Evolutionary conservation across 768 basidiomycete genomes (phyloP), one percentile per base, ranked within the genome.

Genomic region (Lepiota subincarnata): DNA sequence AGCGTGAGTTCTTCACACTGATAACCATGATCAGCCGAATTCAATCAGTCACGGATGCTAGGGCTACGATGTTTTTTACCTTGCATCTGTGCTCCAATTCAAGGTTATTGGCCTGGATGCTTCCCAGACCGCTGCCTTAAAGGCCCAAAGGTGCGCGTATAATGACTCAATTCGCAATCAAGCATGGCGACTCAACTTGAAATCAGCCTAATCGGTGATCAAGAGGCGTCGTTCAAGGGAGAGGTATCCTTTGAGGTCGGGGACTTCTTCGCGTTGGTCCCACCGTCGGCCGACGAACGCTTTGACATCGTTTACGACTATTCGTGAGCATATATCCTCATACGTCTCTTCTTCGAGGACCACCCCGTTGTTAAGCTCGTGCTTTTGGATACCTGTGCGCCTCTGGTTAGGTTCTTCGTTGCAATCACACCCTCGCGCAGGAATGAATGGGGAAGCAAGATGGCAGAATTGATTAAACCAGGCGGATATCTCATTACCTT

Each of bases 251-350:
- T 81, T 61, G 60, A 71, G 39, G 56, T 62, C 3, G 64, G 62
- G 0, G 80, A 86, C 64, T 87, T 87, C 68, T 87, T 87, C 68
- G 58, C 63, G 4, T 70, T 78, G 41, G 55, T 64, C 12, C 42
- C 42, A 2, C 6, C 37, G 6, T 54, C 71, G 1, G 69, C 70
- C 0, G 63, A 63, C 0, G 68, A 73, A 35, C 63, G 60, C 6
- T 86, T 79, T 58, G 79, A 83, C 55, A 62, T 87, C 12, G 68
- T 85, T 6, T 83, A 81, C 60, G 86, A 87, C 64, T 84, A 84
- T 62, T 86, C 86, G 79, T 76, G 51, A 26, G 69, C 63, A 59
- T 13, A 12, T 51, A 6, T 18, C 11, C n/a, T 43, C 41, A 48
- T 28, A 36, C 28, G 16, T 28, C 18, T 42, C 18, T 45, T 5